Base-by-base conservation (phyloP, 2,329 filamentous ascomycete species). In the Diaporthe amygdali region DNA sequence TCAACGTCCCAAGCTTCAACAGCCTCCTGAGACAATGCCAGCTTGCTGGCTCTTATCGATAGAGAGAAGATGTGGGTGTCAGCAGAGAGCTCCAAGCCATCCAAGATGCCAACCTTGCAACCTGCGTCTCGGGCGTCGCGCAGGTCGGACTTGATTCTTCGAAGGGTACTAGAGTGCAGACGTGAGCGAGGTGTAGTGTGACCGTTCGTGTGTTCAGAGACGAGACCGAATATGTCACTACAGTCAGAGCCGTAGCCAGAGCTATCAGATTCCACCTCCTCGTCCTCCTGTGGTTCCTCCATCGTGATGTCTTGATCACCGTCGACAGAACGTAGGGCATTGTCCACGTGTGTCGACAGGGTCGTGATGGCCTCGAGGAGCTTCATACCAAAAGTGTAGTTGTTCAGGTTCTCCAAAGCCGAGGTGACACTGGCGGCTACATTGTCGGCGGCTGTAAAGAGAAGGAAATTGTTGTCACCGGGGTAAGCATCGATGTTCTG, bases 1-100 rank as follows among this genome's bases (percentile, higher is more conserved):
- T 88, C 81, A 14, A 97, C 79, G 72, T 92, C 87, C 95, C 95
- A 97, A 1, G 94, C 93, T 76, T 92, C 87, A 80, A 94, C 88
- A 0, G 90, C 91, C 76, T 95, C 93, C 46, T 92, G 87, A 0
- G 93, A 92, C 15, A 97, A 88, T 0, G 88, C 90, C 1, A 97
- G 87, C 75, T 92, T 93, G 5, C 87, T 84, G 37, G 93, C 88
- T 5, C 90, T 90, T 37, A 93, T 88, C 0, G 94, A 94, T 2
- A 96, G 80, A 5, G 90, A 90, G 22, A 96, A 79, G 3, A 87
- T 83, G 71, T 82, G 86, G 14, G 82, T 81, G 1, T 83, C 78
- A 30, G 85, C 79, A 1, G 75, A 66, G 4, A 78, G 74, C 34
- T 77, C 78, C 22, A 90, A 81, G 22, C 86, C 83, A 15, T 85